These are phyloP conservation scores for Kwoniella shivajii DNA, from an alignment of 1,284 basidiomycete species.

Conservation along the genomic window DNA sequence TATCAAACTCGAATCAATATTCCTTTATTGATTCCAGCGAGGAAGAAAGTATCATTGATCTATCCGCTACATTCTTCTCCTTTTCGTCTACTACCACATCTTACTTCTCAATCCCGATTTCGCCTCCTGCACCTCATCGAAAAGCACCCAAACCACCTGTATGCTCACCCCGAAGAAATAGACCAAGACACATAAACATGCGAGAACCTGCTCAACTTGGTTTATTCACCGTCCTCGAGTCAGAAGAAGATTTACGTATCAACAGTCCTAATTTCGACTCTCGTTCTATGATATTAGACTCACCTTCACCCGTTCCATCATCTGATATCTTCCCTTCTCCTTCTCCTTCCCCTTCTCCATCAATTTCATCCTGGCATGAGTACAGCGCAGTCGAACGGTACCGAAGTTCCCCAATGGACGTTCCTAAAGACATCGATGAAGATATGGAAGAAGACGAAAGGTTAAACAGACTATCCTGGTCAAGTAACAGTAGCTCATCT, in stretches of 20 bases:
- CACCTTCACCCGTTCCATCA: constrained; percentile 9
- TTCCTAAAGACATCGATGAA: constrained; percentile 13
- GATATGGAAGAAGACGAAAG: constrained; percentile 1
- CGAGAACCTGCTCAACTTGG: constrained; percentile 33
- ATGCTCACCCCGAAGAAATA: constrained; percentile 28
- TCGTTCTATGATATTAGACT: background rate
- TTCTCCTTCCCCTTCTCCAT: background rate
- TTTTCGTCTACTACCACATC: background rate
- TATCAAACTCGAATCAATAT: background rate
- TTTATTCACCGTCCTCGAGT: constrained; percentile 42
- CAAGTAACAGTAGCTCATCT: constrained; percentile 4
- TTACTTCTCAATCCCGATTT: constrained; percentile 18
- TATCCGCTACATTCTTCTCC: background rate
- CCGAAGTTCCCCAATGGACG: background rate
- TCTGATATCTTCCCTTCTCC: constrained; percentile 11
- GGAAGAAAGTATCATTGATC: background rate
- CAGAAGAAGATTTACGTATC: constrained; percentile 15
- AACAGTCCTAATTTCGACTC: background rate
- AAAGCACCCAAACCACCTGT: constrained; percentile 30
- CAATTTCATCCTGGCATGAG: constrained; percentile 3
- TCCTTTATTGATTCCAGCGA: background rate
- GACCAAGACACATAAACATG: constrained; percentile 33
- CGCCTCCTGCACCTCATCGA: constrained; percentile 32
- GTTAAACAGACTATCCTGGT: constrained; percentile 16
- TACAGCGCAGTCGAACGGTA: no score